phyloP scores from a whole-genome alignment of 495 filamentous ascomycete species.

The Parathielavia hyrcaniae region DNA sequence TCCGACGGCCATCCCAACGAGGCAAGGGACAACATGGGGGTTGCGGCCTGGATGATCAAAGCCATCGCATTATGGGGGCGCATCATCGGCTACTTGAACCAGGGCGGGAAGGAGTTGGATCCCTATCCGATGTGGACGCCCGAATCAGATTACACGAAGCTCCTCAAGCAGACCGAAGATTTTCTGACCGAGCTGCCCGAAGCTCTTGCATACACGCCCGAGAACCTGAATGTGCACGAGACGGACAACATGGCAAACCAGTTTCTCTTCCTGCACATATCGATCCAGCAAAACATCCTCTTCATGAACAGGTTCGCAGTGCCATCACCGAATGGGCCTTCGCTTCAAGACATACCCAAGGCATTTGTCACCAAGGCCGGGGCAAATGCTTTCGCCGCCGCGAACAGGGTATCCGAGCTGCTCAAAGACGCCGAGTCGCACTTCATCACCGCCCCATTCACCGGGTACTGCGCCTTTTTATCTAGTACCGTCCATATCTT shows the following conservation, averaged over 20 bases:
- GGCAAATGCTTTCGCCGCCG: slow-evolving; percentile 75
- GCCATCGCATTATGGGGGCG: slow-evolving; percentile 83
- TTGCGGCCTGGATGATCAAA: slow-evolving; percentile 85
- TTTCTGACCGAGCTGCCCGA: slow-evolving; percentile 66
- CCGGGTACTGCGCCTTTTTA: slow-evolving; percentile 88
- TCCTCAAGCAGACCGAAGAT: slow-evolving; percentile 64
- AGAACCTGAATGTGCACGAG: slow-evolving; percentile 80
- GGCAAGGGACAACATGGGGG: slow-evolving; percentile 82
- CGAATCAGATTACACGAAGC: slow-evolving; percentile 63
- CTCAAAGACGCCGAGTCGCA: slow-evolving; percentile 74
- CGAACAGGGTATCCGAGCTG: slow-evolving; percentile 78
- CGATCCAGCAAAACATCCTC: slow-evolving; percentile 79
- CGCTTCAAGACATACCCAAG: slow-evolving; percentile 69
- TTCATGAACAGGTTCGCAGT: slow-evolving; percentile 88
- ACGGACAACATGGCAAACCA: slow-evolving; percentile 82
- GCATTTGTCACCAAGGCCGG: slow-evolving; percentile 71
- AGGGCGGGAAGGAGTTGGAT: slow-evolving; percentile 81
- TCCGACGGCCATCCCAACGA: slow-evolving; percentile 56
- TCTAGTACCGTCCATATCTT: slow-evolving; percentile 90
- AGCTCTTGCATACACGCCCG: slow-evolving; percentile 61
- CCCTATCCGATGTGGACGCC: slow-evolving; percentile 71
- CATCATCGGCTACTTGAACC: slow-evolving; percentile 82
- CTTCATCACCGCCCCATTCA: slow-evolving; percentile 81
- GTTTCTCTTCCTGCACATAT: slow-evolving; percentile 90
- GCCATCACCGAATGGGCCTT: slow-evolving; percentile 59